Conservation (phyloP, 352 stramenopile species). For the Phytophthora uliginosa region DNA sequence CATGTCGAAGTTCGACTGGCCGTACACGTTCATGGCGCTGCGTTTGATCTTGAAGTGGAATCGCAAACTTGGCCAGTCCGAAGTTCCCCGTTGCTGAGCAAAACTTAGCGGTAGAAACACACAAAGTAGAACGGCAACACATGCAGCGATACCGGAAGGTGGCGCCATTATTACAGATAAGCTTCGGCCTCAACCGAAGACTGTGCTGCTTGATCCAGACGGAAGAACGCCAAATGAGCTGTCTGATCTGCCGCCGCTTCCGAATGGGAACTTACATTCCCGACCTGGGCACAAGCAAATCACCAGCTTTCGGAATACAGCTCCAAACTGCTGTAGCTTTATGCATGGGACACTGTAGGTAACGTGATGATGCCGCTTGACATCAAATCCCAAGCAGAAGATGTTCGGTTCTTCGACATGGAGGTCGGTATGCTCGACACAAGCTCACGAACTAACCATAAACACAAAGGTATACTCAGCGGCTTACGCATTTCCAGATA, state of each 20-base stretch:
- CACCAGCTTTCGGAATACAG: not conserved
- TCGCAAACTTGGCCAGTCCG: not conserved
- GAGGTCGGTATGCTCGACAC: not conserved
- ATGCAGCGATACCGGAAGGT: not conserved
- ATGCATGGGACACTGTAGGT: not conserved
- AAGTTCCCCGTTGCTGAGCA: not conserved
- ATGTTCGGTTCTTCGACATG: not conserved
- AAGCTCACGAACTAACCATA: too few relatives aligned
- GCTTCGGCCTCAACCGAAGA: not conserved
- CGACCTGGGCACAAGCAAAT: not conserved
- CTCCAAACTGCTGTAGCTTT: not conserved
- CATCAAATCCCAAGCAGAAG: not conserved
- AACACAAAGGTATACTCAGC: not conserved
- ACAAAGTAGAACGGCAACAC: not conserved
- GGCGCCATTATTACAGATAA: not conserved
- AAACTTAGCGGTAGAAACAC: not conserved
- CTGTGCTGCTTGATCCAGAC: not conserved
- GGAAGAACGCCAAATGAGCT: constrained; percentile 2
- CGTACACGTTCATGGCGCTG: constrained; percentile 40
- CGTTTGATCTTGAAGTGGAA: constrained; percentile 43
- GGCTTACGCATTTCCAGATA: not conserved
- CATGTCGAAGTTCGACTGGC: constrained; percentile 42
- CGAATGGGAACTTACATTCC: not conserved
- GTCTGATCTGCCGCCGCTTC: not conserved
- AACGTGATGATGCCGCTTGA: not conserved